A percentile compares a stretch with the other conserved stretches of the same genome.
Evolutionary conservation across 495 filamentous ascomycete genomes (phyloP).

Genomic region (Rhizodiscina lignyota): DNA sequence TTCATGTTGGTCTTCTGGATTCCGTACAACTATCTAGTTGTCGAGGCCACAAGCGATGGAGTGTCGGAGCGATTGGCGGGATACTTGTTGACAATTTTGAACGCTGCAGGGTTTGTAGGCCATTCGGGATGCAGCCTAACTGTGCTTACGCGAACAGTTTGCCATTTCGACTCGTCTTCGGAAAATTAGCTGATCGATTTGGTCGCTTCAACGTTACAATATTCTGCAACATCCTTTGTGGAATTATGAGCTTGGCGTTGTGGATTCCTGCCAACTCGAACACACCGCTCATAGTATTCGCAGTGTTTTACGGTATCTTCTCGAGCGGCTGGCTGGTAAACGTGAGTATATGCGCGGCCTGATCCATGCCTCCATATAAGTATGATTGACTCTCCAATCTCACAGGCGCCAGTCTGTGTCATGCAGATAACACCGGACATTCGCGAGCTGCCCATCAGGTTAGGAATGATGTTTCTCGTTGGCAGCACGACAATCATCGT

Average conservation of each 20-base stretch:
- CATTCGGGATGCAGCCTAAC: too few relatives aligned
- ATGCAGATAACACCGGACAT: slow-evolving; percentile 51
- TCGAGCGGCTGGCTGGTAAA: slow-evolving; percentile 53
- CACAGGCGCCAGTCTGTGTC: slow-evolving; percentile 37
- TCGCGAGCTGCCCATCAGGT: slow-evolving; percentile 51
- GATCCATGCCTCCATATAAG: too few relatives aligned
- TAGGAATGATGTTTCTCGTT: slow-evolving; percentile 44
- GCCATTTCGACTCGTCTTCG: slow-evolving; percentile 53
- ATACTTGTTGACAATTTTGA: slow-evolving; percentile 54
- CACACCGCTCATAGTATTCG: slow-evolving; percentile 45
- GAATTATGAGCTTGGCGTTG: slow-evolving; percentile 45
- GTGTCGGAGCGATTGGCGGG: slow-evolving; percentile 27
- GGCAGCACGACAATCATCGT: slow-evolving; percentile 46
- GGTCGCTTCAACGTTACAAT: slow-evolving; percentile 61
- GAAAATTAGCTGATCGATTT: slow-evolving; percentile 47
- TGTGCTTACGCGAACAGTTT: too few relatives aligned
- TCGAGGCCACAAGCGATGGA: slow-evolving; percentile 30
- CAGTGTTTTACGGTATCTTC: slow-evolving; percentile 53
- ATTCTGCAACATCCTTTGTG: slow-evolving; percentile 36
- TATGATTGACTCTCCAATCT: too few relatives aligned
- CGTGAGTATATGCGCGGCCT: too few relatives aligned
- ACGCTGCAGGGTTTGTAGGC: slow-evolving; percentile 47
- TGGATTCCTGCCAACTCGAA: slow-evolving; percentile 47
- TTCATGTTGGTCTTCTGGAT: slow-evolving; percentile 34
- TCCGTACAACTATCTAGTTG: slow-evolving; percentile 52